A percentile compares a stretch with the other conserved stretches of the same genome.
phyloP scores from a whole-genome alignment of 2,329 filamentous ascomycete genomes.

The Bipolaris oryzae region DNA sequence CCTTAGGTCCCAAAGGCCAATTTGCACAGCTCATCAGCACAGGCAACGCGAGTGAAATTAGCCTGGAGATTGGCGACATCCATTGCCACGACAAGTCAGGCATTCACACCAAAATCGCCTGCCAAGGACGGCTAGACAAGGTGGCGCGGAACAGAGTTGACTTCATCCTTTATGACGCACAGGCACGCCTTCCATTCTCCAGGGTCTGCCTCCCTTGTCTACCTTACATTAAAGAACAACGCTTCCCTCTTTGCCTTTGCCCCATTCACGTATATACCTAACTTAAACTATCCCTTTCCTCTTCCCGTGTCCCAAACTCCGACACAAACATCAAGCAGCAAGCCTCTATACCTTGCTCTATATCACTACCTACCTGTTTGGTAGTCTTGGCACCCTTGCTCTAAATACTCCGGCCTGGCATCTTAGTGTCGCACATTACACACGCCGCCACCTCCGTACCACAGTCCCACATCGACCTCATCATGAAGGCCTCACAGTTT shows the following conservation, averaged over 20 bases:
- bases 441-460: neutral
- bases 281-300: neutral
- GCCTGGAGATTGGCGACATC: slow-evolving; percentile 4
- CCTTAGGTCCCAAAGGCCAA: neutral
- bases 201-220: neutral
- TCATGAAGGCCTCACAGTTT: slow-evolving; percentile 36
- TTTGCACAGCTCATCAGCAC: slow-evolving; percentile 5
- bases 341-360: neutral
- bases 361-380: neutral
- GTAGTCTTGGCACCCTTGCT: neutral
- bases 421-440: slow-evolving; percentile 10
- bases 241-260: slow-evolving; percentile 7
- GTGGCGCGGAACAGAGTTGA: slow-evolving; percentile 8
- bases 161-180: slow-evolving; percentile 23
- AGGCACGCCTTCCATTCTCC: slow-evolving; percentile 2
- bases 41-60: neutral
- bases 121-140: neutral
- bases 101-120: slow-evolving; percentile 1
- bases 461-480: slow-evolving; percentile 14
- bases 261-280: neutral
- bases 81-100: slow-evolving; percentile 1
- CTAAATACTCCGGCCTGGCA: neutral
- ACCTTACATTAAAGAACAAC: slow-evolving; percentile 16
- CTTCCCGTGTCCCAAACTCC: slow-evolving; percentile 7
- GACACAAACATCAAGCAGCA: slow-evolving; percentile 12